phyloP scores from a whole-genome alignment of 345 rosid genomes.

The Populus simonii region DNA sequence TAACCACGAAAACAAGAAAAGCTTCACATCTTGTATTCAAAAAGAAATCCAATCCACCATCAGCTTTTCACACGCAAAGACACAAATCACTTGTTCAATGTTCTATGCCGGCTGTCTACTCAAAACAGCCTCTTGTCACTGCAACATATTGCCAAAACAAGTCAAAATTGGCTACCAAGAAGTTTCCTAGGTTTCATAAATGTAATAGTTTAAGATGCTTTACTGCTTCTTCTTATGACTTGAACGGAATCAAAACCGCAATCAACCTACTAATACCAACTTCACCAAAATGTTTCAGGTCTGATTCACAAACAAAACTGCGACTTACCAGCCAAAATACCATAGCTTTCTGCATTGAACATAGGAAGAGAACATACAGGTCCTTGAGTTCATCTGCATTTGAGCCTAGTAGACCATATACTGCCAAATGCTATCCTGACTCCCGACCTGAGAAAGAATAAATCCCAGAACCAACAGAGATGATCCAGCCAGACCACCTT shows the following conservation, averaged over 20 bases:
- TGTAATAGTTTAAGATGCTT: background rate
- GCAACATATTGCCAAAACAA: background rate
- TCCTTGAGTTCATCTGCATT: background rate
- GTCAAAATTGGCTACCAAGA: slow-evolving; percentile 22
- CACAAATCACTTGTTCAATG: background rate
- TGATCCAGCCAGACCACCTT: background rate
- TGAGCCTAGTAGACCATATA: background rate
- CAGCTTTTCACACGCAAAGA: background rate
- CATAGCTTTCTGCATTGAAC: background rate
- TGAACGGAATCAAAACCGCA: background rate
- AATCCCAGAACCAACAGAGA: background rate
- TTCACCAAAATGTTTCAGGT: slow-evolving; percentile 2
- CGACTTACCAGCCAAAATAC: background rate
- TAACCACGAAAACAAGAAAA: background rate
- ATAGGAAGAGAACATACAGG: background rate
- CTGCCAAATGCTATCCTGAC: background rate
- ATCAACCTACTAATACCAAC: slow-evolving; percentile 13
- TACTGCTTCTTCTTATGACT: background rate
- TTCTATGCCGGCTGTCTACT: background rate
- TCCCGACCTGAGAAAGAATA: background rate
- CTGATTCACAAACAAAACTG: background rate
- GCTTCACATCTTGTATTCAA: background rate
- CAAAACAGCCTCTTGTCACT: background rate
- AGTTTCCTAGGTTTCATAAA: slow-evolving; percentile 1
- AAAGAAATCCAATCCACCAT: background rate